Evolutionary conservation across 2,329 filamentous ascomycete genomes (phyloP).

Genomic region (Fusarium poae): DNA sequence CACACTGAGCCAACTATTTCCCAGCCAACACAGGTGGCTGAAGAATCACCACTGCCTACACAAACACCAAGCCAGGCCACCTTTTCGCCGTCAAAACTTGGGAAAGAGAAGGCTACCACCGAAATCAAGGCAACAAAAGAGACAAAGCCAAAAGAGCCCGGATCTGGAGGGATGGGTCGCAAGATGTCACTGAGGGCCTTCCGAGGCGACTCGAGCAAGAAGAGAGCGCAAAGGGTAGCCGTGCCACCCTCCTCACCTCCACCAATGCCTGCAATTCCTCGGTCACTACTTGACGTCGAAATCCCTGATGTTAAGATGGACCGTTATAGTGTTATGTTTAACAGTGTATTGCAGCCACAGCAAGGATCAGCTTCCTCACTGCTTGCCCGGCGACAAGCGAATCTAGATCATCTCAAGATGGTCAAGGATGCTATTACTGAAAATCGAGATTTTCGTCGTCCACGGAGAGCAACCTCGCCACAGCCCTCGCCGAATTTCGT

Average conservation of each 20-base stretch:
- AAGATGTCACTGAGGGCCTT: conserved; percentile 47
- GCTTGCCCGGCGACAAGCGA: conserved; percentile 70
- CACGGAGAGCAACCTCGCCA: conserved; percentile 64
- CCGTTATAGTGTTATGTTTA: conserved; percentile 95
- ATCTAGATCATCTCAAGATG: conserved; percentile 68
- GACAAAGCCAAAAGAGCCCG: conserved; percentile 35
- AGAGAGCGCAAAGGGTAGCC: conserved; percentile 36
- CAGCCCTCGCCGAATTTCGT: conserved; percentile 61
- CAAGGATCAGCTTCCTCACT: conserved; percentile 54
- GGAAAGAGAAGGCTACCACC: conserved; percentile 27
- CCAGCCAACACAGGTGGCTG: conserved; percentile 18
- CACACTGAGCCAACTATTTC: conserved; percentile 56
- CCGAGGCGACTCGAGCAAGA: conserved; percentile 43
- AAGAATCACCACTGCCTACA: conserved; percentile 14
- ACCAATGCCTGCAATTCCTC: conserved; percentile 39
- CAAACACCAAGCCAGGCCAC: conserved; percentile 21
- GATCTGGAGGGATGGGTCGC: conserved; percentile 43
- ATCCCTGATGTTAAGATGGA: conserved; percentile 87
- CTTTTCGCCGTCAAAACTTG: conserved; percentile 27
- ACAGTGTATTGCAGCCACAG: conserved; percentile 72
- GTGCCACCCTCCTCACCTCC: conserved; percentile 39
- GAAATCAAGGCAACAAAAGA: conserved; percentile 37
- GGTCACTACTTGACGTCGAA: conserved; percentile 74
- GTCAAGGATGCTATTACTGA: conserved; percentile 61
- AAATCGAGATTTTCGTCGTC: conserved; percentile 52